A percentile compares a stretch with the other conserved stretches of the same genome.
phyloP scores from a whole-genome alignment of 805 yeast genomes.

The Suhomyces kilbournensis region DNA sequence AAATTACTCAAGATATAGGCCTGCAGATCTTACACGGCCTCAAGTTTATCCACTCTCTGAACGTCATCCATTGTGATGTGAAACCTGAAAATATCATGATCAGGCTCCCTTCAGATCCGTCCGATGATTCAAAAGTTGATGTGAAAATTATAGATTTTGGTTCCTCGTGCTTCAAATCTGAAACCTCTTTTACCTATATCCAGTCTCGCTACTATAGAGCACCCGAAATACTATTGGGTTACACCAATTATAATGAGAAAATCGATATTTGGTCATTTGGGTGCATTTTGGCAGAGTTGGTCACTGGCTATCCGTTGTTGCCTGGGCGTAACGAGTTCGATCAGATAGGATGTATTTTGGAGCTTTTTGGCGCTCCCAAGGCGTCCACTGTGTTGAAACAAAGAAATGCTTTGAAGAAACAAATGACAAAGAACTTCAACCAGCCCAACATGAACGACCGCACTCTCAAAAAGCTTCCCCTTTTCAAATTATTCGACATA shows the following conservation, averaged over 20 bases:
- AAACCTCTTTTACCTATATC: constrained; percentile 48
- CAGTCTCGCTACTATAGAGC: constrained; percentile 74
- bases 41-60: constrained; percentile 51
- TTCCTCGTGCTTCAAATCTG: constrained; percentile 48
- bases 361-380: constrained; percentile 48
- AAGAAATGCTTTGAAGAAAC: constrained; percentile 33
- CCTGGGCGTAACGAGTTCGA: constrained; percentile 51
- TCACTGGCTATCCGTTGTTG: constrained; percentile 38
- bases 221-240: constrained; percentile 70
- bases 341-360: constrained; percentile 42
- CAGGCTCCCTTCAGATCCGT: constrained; percentile 23
- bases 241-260: constrained; percentile 50
- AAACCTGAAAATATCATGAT: constrained; percentile 84
- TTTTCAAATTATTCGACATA: constrained; percentile 37
- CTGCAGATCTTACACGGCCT: constrained; percentile 59
- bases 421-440: constrained; percentile 7
- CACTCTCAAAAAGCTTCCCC: constrained; percentile 29
- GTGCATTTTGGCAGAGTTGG: constrained; percentile 39
- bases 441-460: constrained; percentile 26
- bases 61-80: constrained; percentile 77
- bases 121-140: constrained; percentile 1
- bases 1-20: constrained; percentile 44
- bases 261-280: constrained; percentile 54
- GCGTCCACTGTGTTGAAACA: constrained; percentile 36
- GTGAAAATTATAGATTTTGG: constrained; percentile 84